Base-by-base conservation (phyloP, 345 rosid species). In the Angophora floribunda region DNA sequence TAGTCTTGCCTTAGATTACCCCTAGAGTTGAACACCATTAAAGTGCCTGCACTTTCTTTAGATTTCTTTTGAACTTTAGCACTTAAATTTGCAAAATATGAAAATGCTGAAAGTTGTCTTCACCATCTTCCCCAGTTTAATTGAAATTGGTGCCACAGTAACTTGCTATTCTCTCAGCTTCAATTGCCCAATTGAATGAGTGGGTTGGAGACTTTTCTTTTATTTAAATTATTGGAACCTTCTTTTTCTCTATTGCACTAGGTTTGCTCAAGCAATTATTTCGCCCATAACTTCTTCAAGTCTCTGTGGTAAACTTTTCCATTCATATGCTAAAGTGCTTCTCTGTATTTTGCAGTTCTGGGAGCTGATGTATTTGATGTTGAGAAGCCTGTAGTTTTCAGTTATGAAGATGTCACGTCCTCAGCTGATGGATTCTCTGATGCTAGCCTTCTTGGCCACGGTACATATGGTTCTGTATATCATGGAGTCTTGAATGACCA, bases 391-490 rank as follows among this genome's bases (percentile, higher is more conserved):
- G 93, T 94, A 90, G 96, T 96, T 87, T 97, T 97, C 91, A 91
- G 93, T 17, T 96, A 92, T 86, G 99, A 96, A 89, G 99, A 97
- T 53, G 93, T 97, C 70, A 89, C 90, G 59, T 90, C 55, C 22
- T 92, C 99, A 16, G 94, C 98, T 7, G 98, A 96, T 92, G 98
- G 95, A 86, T 97, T 97, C 87, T 93, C 98, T 7, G 99, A 96
- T 88, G 91, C 97, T 85, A 95, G 90, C 90, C 98, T 97, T 91
- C 96, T 96, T 91, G 99, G 98, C 52, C 99, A 94, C 90, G 99
- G 99, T 89, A 95, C 94, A 44, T 97, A 96, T 91, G 99, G 99
- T 88, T 96, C 99, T 65, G 99, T 96, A 26, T 95, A 96, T 90
- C 94, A 92, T 90, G 99, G 98, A 88, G 87, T 91, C 89, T 93